Conservation (phyloP, 176 grass and related monocot genomes). For the Pharus latifolius region DNA sequence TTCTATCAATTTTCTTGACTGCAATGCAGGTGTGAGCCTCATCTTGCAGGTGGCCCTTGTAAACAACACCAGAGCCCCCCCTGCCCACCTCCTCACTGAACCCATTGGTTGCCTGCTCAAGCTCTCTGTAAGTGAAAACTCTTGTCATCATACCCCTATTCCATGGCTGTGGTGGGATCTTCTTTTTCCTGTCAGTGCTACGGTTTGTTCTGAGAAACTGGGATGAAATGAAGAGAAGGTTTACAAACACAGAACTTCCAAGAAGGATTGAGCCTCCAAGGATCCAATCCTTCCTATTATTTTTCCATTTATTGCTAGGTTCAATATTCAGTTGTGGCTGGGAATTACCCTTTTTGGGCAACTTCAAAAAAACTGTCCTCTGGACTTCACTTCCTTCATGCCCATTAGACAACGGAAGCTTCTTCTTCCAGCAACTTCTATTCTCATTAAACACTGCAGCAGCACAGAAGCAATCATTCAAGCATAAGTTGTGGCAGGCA, state of each 20-base stretch:
- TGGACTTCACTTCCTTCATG: neutral
- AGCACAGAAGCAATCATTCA: slow-evolving; percentile 10
- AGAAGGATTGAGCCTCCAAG: neutral
- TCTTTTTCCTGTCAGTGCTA: neutral
- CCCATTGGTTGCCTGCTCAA: neutral
- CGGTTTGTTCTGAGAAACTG: neutral
- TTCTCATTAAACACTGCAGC: neutral
- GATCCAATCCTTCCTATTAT: neutral
- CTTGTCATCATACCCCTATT: neutral
- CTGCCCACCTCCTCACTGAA: slow-evolving; percentile 8
- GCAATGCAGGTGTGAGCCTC: neutral
- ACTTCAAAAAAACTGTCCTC: neutral
- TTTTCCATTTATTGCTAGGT: neutral
- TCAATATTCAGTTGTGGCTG: neutral
- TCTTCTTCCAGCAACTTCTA: slow-evolving; percentile 11
- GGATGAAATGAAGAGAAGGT: neutral
- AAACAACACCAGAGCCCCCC: too few relatives aligned
- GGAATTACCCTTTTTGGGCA: neutral
- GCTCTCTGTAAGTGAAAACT: slow-evolving; percentile 21
- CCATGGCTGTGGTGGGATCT: neutral
- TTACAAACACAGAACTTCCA: neutral
- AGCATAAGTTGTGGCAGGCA: neutral
- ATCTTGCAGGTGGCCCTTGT: too few relatives aligned
- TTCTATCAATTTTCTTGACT: slow-evolving; percentile 3
- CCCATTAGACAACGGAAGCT: neutral